These are phyloP conservation scores for Petunia axillaris DNA, from an alignment of 257 asterid genomes.

Conservation along the genomic window DNA sequence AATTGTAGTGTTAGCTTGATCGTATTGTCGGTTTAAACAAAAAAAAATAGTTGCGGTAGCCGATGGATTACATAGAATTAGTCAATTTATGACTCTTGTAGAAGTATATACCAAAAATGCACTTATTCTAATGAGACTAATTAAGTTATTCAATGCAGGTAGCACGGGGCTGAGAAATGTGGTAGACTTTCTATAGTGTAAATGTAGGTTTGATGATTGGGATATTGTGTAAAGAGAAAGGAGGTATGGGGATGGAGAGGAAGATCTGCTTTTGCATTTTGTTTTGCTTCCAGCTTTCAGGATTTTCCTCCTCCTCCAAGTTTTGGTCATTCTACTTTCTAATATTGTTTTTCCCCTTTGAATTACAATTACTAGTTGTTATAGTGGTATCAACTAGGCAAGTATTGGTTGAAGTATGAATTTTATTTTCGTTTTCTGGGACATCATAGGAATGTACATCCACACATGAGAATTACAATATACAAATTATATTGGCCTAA, in stretches of 20 bases:
- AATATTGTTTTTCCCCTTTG: background rate
- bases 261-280: slow-evolving; percentile 5
- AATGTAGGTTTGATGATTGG: slow-evolving; percentile 22
- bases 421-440: background rate
- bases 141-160: background rate
- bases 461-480: background rate
- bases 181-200: slow-evolving; percentile 20
- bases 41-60: no score
- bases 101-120: no score
- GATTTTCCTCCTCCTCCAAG: slow-evolving; percentile 21
- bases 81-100: no score
- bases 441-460: slow-evolving; percentile 14
- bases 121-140: no score
- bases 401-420: background rate
- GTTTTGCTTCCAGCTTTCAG: background rate
- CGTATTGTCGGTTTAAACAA: no score
- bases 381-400: slow-evolving; percentile 1
- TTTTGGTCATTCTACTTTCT: background rate
- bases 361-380: background rate
- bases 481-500: no score
- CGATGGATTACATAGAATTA: no score
- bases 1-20: no score
- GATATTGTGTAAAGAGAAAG: background rate
- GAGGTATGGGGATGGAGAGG: slow-evolving; percentile 15
- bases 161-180: slow-evolving; percentile 5